Evolutionary conservation across 441 rosid species (phyloP).

Genomic region (Euphorbia neoarborescens): DNA sequence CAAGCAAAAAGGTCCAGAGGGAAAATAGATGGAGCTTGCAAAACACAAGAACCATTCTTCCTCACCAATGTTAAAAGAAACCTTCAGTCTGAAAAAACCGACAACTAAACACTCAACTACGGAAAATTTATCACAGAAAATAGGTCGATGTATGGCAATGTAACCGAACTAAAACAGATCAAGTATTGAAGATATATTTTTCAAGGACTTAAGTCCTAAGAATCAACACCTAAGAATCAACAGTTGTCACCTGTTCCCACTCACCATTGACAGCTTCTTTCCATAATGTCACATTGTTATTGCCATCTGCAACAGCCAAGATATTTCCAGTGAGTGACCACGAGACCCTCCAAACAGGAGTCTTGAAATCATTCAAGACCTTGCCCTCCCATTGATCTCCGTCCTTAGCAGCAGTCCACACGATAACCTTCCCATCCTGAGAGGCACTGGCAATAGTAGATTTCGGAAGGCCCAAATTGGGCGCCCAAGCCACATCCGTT

Average conservation of each 20-base stretch:
- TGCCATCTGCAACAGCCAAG: constrained; percentile 70
- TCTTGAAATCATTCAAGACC: constrained; percentile 59
- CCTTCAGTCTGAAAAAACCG: not conserved
- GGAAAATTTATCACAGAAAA: constrained; percentile 6
- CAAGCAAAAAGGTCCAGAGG: too few species aligned
- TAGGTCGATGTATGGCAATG: not conserved
- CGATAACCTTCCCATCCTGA: constrained; percentile 66
- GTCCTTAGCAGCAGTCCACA: constrained; percentile 73
- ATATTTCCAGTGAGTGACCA: constrained; percentile 86
- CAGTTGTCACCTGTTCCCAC: constrained; percentile 62
- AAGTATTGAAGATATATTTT: not conserved
- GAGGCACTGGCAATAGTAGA: constrained; percentile 76
- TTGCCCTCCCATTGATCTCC: constrained; percentile 75
- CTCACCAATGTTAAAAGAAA: not conserved
- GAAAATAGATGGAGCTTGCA: not conserved
- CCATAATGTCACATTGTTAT: constrained; percentile 64
- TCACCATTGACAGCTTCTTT: constrained; percentile 76
- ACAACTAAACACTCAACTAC: constrained; percentile 2
- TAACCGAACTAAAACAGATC: constrained; percentile 7
- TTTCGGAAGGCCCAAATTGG: constrained; percentile 43
- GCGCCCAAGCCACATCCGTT: constrained; percentile 12
- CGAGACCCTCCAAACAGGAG: constrained; percentile 76
- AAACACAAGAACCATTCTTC: not conserved
- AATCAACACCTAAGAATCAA: constrained; percentile 43
- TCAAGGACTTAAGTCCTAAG: constrained; percentile 18